phyloP scores from a whole-genome alignment of 306 rosid genomes.

The Pyrus communis region DNA sequence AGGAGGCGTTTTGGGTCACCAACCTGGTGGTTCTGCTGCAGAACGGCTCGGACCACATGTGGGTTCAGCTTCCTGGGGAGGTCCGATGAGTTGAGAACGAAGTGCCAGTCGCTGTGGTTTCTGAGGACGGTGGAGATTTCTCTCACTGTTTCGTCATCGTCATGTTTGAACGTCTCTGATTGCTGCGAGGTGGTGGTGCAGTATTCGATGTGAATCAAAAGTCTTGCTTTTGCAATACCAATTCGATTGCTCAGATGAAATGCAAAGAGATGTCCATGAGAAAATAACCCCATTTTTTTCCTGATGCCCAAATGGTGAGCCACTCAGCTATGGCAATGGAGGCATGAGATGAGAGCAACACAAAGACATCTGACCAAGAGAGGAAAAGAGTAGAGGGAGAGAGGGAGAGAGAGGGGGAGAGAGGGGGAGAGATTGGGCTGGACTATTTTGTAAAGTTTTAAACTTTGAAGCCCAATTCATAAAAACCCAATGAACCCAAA shows the following conservation, averaged over 20 bases:
- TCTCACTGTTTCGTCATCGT: conserved; percentile 19
- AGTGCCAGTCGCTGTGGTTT: conserved; percentile 23
- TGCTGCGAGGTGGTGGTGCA: conserved; percentile 12
- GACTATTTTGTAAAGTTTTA: background rate
- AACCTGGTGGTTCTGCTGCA: conserved; percentile 16
- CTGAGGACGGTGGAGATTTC: conserved; percentile 34
- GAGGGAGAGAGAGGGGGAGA: no score
- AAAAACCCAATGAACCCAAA: background rate
- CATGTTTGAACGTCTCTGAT: background rate
- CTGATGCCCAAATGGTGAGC: background rate
- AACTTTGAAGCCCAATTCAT: background rate
- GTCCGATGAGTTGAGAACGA: conserved; percentile 14
- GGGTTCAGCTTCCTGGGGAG: conserved; percentile 30
- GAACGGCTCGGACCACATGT: conserved; percentile 31
- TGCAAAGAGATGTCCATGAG: background rate
- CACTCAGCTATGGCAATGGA: background rate
- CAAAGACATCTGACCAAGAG: background rate
- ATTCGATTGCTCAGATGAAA: background rate
- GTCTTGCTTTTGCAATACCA: background rate
- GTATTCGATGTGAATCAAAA: background rate
- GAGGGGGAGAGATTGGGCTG: background rate
- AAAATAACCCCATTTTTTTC: conserved; percentile 3
- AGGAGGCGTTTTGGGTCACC: conserved; percentile 32
- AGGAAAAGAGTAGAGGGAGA: background rate
- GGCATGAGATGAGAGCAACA: background rate